A percentile compares a stretch with the other conserved stretches of the same genome.
phyloP scores from a whole-genome alignment of 2,329 filamentous ascomycete species.

The Pestalotiopsis sp. region DNA sequence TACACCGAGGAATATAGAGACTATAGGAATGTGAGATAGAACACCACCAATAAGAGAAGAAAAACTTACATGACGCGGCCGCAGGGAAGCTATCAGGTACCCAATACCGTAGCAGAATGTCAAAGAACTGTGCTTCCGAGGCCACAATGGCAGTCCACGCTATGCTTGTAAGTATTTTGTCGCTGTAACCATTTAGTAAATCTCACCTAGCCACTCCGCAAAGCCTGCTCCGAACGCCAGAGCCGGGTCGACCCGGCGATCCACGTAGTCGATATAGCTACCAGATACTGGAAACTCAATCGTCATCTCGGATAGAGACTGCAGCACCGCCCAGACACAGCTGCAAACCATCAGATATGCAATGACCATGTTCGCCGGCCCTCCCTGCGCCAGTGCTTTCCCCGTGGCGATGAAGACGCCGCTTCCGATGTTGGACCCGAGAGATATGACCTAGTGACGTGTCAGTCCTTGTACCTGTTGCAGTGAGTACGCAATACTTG shows the following conservation, averaged over 20 bases:
- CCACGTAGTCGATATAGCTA: slow-evolving; percentile 40
- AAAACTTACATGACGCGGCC: neutral
- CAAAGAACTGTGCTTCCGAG: neutral
- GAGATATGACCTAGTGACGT: slow-evolving; percentile 18
- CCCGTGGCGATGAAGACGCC: slow-evolving; percentile 41
- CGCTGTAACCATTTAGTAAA: neutral
- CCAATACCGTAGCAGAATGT: neutral
- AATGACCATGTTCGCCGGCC: slow-evolving; percentile 34
- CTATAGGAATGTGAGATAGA: neutral
- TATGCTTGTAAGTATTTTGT: neutral
- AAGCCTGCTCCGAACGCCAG: slow-evolving; percentile 40
- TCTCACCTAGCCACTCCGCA: slow-evolving; percentile 25
- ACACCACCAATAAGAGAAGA: neutral
- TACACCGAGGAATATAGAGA: slow-evolving; percentile 22
- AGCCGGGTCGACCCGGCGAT: slow-evolving; percentile 40
- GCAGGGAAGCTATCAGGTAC: neutral
- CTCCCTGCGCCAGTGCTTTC: slow-evolving; percentile 32
- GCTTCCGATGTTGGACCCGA: slow-evolving; percentile 36
- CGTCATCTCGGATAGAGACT: slow-evolving; percentile 37
- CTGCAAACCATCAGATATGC: slow-evolving; percentile 32
- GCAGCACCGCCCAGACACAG: slow-evolving; percentile 16
- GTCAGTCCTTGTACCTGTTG: neutral
- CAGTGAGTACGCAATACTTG: neutral
- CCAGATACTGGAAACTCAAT: slow-evolving; percentile 38
- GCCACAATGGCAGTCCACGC: neutral